These are phyloP conservation scores for Oryza glaberrima DNA, from an alignment of 176 grass and related monocot genomes.

Conservation along the genomic window DNA sequence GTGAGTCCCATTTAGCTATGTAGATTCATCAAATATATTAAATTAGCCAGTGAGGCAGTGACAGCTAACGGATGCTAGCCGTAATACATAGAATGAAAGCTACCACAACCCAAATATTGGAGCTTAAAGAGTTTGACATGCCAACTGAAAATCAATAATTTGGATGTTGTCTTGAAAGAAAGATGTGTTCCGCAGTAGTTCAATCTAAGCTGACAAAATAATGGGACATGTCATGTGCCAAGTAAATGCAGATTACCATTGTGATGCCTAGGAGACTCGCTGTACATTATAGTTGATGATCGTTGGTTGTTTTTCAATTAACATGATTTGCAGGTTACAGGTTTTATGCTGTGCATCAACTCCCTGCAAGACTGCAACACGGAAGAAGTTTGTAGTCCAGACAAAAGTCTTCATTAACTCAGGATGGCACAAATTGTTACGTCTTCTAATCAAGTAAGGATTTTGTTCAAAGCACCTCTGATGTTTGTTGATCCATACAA, in stretches of 20 bases:
- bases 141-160: background rate
- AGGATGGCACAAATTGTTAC: constrained; percentile 8
- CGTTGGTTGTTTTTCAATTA: background rate
- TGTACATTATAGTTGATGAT: background rate
- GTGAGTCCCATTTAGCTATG: constrained; percentile 29
- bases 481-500: background rate
- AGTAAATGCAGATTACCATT: background rate
- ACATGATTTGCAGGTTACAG: constrained; percentile 5
- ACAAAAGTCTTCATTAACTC: background rate
- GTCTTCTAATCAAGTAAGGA: background rate
- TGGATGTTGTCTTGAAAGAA: background rate
- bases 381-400: background rate
- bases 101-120: background rate
- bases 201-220: background rate
- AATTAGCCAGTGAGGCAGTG: background rate
- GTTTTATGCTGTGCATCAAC: background rate
- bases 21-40: background rate
- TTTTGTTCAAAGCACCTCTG: background rate
- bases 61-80: background rate
- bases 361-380: background rate
- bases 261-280: background rate
- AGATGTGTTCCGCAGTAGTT: background rate
- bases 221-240: background rate
- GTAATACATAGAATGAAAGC: constrained; percentile 5
- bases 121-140: background rate